Conservation (phyloP, 2,329 filamentous ascomycete species). For the Penicillium sp. region DNA sequence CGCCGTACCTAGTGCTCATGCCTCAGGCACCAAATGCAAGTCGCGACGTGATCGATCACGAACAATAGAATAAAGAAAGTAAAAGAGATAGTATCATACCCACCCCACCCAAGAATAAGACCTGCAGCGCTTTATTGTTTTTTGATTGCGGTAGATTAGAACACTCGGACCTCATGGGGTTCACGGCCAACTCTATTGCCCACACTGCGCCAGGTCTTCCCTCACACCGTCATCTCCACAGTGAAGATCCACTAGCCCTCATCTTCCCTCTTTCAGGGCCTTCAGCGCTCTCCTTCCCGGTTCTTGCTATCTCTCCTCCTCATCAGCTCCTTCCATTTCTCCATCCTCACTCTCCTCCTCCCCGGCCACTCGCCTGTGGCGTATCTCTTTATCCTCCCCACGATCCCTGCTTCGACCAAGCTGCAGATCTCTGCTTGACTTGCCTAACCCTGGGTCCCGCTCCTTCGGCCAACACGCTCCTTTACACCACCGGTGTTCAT, state of each 20-base stretch:
- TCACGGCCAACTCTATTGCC: not conserved
- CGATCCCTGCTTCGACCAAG: not conserved
- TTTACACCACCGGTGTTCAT: constrained; percentile 7
- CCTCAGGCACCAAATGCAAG: constrained; percentile 16
- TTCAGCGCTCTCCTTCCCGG: constrained; percentile 19
- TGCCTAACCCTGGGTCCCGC: constrained; percentile 9
- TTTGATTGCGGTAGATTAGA: not conserved
- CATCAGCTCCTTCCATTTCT: constrained; percentile 17
- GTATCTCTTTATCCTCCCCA: constrained; percentile 8
- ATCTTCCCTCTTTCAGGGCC: constrained; percentile 29
- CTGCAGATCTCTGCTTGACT: constrained; percentile 3
- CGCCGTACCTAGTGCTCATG: constrained; percentile 16
- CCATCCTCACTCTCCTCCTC: constrained; percentile 11
- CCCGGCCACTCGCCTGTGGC: constrained; percentile 19
- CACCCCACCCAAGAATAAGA: not conserved
- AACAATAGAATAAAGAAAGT: constrained; percentile 8
- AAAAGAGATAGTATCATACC: not conserved
- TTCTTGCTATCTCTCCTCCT: constrained; percentile 16
- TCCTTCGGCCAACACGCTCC: constrained; percentile 12
- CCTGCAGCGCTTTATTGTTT: not conserved
- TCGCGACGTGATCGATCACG: constrained; percentile 23
- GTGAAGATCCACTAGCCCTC: constrained; percentile 30
- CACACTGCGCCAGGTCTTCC: constrained; percentile 7
- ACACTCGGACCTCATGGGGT: not conserved
- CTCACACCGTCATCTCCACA: constrained; percentile 31